Percentiles rank a stretch among this genome's conserved stretches.
Conservation (phyloP, 495 filamentous ascomycete species). For the Talaromyces wortmannii region DNA sequence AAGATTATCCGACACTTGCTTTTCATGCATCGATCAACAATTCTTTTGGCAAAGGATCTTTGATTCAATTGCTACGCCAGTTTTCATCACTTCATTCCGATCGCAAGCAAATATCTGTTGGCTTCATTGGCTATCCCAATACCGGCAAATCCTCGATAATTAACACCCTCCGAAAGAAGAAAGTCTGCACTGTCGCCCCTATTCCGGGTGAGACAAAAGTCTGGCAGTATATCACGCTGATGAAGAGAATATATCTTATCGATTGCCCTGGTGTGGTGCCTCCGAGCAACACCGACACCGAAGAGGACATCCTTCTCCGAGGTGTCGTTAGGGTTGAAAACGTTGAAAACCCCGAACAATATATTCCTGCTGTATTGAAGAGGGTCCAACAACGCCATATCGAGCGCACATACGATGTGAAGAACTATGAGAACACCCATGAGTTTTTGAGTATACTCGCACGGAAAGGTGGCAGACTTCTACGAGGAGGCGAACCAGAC, state of each 20-base stretch:
- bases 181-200: conserved; percentile 89
- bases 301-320: conserved; percentile 82
- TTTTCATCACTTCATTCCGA: conserved; percentile 87
- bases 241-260: conserved; percentile 95
- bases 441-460: conserved; percentile 85
- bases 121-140: conserved; percentile 83
- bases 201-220: conserved; percentile 92
- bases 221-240: conserved; percentile 96
- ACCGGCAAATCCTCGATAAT: conserved; percentile 90
- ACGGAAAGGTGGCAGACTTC: conserved; percentile 75
- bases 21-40: conserved; percentile 93
- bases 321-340: conserved; percentile 93
- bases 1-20: conserved; percentile 85
- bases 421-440: conserved; percentile 58
- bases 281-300: conserved; percentile 70
- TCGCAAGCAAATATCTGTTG: conserved; percentile 86
- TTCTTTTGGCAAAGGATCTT: conserved; percentile 77
- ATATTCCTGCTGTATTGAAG: conserved; percentile 75
- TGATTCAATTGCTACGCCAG: conserved; percentile 77
- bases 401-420: conserved; percentile 86
- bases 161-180: conserved; percentile 86
- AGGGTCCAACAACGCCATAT: conserved; percentile 81
- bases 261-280: conserved; percentile 96
- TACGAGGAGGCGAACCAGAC: conserved; percentile 88
- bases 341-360: conserved; percentile 91